Evolutionary conservation across 257 asterid species (phyloP), one percentile per base, ranked within the genome.

Genomic region (Rehmannia glutinosa): DNA sequence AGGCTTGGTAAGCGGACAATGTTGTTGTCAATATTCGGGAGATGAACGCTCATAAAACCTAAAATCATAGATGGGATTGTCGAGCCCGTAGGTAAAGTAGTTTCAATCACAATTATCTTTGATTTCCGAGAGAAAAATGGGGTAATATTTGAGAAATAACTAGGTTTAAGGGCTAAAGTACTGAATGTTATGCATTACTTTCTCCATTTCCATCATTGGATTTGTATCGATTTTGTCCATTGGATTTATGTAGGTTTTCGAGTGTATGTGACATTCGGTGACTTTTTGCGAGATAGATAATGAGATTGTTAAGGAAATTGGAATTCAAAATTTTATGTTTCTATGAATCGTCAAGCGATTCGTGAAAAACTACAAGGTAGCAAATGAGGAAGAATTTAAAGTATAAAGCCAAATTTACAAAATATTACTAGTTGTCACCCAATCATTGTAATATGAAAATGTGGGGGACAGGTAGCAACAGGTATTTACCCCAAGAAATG

Each of bases 31-130:
- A 93, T 71, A 93, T 93, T 78, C 96, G 73, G 97, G 98, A 10
- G 98, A 93, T 73, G 97, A 93, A 66, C 98, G 23, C 95, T 93
- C 70, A 82, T 92, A 42, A 97, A 93, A 71, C 97, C 96, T 57
- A 96, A 87, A 68, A 84, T 86, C 38, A 90, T 90, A 25, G 95
- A 93, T 66, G 92, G 95, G 51, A 87, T 90, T 30, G 97, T 92
- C 52, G 75, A 70, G 92, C 96, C 17, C 73, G 66, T 93, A 81
- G 95, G 98, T 92, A 76, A 73, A 6, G 4, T 69, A 25, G 35
- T 47, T 27, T 57, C 50, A 28, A 21, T 39, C 51, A 8, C n/a
- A 10, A 19, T 49, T 47, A 23, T 57, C 7, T 25, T 66, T 55
- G 6, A 15, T 15, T 57, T 46, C 33, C 24, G 23, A 13, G 16